phyloP scores from a whole-genome alignment of 1,284 basidiomycete genomes.

The Fistulinella cinereoalba region DNA sequence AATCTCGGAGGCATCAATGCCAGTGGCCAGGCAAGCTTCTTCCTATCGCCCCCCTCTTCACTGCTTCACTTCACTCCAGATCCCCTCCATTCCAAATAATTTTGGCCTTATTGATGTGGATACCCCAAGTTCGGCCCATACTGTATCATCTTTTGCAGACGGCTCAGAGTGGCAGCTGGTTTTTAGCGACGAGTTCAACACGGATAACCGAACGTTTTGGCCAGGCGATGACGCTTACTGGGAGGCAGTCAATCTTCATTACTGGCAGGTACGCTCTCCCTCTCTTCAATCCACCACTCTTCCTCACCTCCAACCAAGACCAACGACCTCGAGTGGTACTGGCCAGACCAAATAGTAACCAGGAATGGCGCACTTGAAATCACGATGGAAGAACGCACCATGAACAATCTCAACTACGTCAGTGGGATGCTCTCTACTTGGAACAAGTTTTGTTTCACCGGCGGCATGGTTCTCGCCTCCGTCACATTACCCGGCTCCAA shows the following conservation, averaged over 20 bases:
- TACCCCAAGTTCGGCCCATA: conserved; percentile 49
- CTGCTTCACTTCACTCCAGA: conserved; percentile 15
- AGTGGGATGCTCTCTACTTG: conserved; percentile 72
- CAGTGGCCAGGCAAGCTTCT: conserved; percentile 59
- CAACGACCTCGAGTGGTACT: conserved; percentile 68
- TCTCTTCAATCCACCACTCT: neutral
- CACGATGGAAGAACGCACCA: conserved; percentile 63
- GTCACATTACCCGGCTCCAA: conserved; percentile 82
- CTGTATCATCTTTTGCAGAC: conserved; percentile 44
- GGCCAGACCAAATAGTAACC: conserved; percentile 81
- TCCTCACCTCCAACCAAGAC: conserved; percentile 17
- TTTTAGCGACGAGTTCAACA: conserved; percentile 90
- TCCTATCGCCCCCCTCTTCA: neutral
- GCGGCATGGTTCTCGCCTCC: conserved; percentile 68
- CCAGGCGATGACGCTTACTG: conserved; percentile 61
- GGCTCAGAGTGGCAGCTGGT: conserved; percentile 60
- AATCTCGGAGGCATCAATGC: conserved; percentile 82
- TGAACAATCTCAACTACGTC: conserved; percentile 74
- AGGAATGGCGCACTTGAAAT: conserved; percentile 76
- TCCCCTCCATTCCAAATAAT: conserved; percentile 43
- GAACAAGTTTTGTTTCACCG: conserved; percentile 96
- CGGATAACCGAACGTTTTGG: conserved; percentile 79
- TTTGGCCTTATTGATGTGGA: conserved; percentile 59
- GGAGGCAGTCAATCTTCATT: conserved; percentile 50
- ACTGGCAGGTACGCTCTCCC: conserved; percentile 32